Evolutionary conservation across 495 filamentous ascomycete genomes (phyloP), one percentile per base, ranked within the genome.

Genomic region (Penicillium macrosclerotiorum): DNA sequence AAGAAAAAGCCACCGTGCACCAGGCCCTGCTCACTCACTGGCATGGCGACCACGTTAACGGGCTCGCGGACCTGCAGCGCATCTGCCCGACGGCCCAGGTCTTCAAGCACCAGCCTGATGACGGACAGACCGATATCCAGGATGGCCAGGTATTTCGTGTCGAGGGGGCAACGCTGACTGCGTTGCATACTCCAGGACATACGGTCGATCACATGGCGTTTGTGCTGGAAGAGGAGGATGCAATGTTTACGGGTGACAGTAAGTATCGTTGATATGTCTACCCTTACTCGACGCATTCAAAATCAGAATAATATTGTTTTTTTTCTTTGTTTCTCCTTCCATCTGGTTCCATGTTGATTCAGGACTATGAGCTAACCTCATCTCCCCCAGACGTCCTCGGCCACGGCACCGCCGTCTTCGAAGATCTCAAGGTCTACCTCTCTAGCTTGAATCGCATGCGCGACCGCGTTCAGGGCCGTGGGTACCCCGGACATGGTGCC

Each of bases 191-290:
- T 1, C 93, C 93, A 0, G 93, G 93, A 1, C 93, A 98, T 61
- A 86, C 93, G 0, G 66, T 63, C 2, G 93, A 98, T 56, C 93
- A 97, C 63, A 86, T 93, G 79, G 79, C 74, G 19, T 78, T 93
- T 44, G 46, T 84, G 16, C 55, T 88, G 8, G 64, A 71, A 48
- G 85, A 95, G 55, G 87, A 93, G 57, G 77, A 86, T 59, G 88
- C 88, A 7, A 77, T 97, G 60, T 95, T 98, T 65, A 96, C 91
- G 0, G 93, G 89, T 29, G 93, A 98, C 57, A 96, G 72, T 75
- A 45, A 54, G 70, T 62, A n/a, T n/a, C n/a, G n/a, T n/a, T n/a
- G n/a, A n/a, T n/a, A n/a, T n/a, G n/a, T n/a, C n/a, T n/a, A n/a
- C n/a, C n/a, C n/a, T n/a, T n/a, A n/a, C n/a, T n/a, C n/a, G n/a